Evolutionary conservation across 2,329 filamentous ascomycete species (phyloP), one percentile per base, ranked within the genome.

Genomic region (Diaporthe aspalathi): DNA sequence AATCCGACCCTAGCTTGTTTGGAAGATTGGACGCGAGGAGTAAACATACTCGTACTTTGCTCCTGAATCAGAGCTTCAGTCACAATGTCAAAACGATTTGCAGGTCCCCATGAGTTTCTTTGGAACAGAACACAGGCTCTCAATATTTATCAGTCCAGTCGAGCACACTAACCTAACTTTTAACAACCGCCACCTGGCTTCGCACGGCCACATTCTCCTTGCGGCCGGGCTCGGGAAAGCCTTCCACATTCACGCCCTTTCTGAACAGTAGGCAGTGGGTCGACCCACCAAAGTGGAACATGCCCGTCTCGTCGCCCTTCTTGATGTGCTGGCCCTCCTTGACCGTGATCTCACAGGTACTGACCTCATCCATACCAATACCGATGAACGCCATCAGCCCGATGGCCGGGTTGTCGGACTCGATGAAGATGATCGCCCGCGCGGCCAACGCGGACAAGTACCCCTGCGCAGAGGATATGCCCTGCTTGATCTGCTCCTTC

Each of bases 251-350:
- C 40, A 91, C 87, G 0, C 83, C 86, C 73, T 87, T 84, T 32
- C 88, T 81, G 81, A 94, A 94, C 3, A 94, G 77, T 75, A 94
- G 77, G 75, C 90, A 93, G 77, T 93, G 89, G 1, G 89, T 90
- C 8, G 88, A 91, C 0, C 93, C 92, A n/a, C 92, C 92, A 78
- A 91, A 94, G 77, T 94, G 92, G 80, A 94, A 94, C 91, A 93
- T 94, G 52, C 92, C 92, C 49, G 90, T 84, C 81, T 94, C 83
- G 5, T 94, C 88, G 1, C 93, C 93, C 83, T 94, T 94, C 67
- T 84, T 83, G 20, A 94, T 77, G 67, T 86, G 84, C 77, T 94
- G 86, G 0, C 91, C 92, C 76, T 90, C 87, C 75, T 85, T 85
- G 14, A 93, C 91, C 0, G 89, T 92, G 62, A 93, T 90, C 66